Evolutionary conservation across 495 filamentous ascomycete species (phyloP).

Genomic region (Neurospora tetrasperma): DNA sequence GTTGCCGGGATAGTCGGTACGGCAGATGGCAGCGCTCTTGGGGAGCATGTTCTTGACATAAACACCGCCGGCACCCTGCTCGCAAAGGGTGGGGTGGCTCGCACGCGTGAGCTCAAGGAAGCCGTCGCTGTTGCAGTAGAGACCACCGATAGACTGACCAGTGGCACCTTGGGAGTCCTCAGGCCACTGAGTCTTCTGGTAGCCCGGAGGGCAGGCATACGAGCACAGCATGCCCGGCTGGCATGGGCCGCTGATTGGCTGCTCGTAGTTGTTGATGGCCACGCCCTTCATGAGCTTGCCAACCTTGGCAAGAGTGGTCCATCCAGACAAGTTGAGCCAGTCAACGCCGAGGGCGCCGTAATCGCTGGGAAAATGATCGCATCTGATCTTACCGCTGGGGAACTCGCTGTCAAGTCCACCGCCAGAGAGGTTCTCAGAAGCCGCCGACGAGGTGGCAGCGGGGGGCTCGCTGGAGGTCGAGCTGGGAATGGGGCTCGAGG

Average conservation of each 20-base stretch:
- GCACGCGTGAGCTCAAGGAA: slow-evolving; percentile 71
- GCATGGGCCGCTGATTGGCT: slow-evolving; percentile 55
- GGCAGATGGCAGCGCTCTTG: slow-evolving; percentile 64
- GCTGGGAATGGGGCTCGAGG: slow-evolving; percentile 9
- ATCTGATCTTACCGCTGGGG: slow-evolving; percentile 65
- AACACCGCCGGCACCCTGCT: slow-evolving; percentile 58
- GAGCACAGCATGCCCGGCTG: slow-evolving; percentile 65
- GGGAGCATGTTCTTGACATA: slow-evolving; percentile 61
- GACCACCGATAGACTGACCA: slow-evolving; percentile 80
- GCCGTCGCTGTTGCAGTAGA: slow-evolving; percentile 64
- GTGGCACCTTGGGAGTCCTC: slow-evolving; percentile 57
- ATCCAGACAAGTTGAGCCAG: slow-evolving; percentile 63
- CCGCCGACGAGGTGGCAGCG: slow-evolving; percentile 14
- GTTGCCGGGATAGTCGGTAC: slow-evolving; percentile 89
- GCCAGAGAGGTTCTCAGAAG: slow-evolving; percentile 9
- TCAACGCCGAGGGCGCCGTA: slow-evolving; percentile 69
- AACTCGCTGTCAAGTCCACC: slow-evolving; percentile 58
- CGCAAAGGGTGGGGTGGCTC: slow-evolving; percentile 59
- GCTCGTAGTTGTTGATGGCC: slow-evolving; percentile 45
- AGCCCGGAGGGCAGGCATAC: slow-evolving; percentile 85
- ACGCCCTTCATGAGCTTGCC: slow-evolving; percentile 28
- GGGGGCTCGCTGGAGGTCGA: slow-evolving; percentile 12
- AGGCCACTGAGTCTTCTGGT: slow-evolving; percentile 93
- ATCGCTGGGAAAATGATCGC: slow-evolving; percentile 62
- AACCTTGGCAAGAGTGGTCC: slow-evolving; percentile 65